phyloP scores from a whole-genome alignment of 192 early-diverging fungal genomes.

The Coemansia sp. region DNA sequence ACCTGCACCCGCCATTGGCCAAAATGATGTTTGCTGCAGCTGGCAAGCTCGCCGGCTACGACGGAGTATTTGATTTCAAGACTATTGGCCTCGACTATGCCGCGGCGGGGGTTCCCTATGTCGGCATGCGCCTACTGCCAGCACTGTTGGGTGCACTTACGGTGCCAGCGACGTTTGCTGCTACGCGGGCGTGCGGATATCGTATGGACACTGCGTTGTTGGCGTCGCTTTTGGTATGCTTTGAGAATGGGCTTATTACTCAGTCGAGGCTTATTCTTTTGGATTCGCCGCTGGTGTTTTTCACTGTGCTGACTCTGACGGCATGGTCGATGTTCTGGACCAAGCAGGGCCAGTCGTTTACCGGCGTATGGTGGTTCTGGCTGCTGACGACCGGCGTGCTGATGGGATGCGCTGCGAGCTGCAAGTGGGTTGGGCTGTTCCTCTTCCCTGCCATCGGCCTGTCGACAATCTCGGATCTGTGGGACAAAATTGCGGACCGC shows the following conservation, averaged over 20 bases:
- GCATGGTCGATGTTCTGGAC: slow-evolving; percentile 91
- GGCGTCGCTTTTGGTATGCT: slow-evolving; percentile 77
- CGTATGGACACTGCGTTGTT: slow-evolving; percentile 67
- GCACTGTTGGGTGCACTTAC: slow-evolving; percentile 80
- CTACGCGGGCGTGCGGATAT: slow-evolving; percentile 77
- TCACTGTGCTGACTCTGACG: slow-evolving; percentile 75
- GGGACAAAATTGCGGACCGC: slow-evolving; percentile 81
- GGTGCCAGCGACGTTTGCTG: slow-evolving; percentile 80
- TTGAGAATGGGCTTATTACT: slow-evolving; percentile 90
- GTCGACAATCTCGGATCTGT: slow-evolving; percentile 82
- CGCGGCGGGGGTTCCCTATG: slow-evolving; percentile 87
- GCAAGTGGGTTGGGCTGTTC: slow-evolving; percentile 96
- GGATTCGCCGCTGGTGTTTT: slow-evolving; percentile 90
- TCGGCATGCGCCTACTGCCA: slow-evolving; percentile 82
- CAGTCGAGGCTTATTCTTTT: slow-evolving; percentile 93
- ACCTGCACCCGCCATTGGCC: slow-evolving; percentile 95
- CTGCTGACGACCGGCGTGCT: slow-evolving; percentile 80
- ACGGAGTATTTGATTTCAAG: slow-evolving; percentile 94
- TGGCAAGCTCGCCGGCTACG: slow-evolving; percentile 82
- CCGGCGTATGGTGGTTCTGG: slow-evolving; percentile 87
- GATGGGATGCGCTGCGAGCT: slow-evolving; percentile 72
- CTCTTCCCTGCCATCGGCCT: slow-evolving; percentile 83
- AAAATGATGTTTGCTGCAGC: slow-evolving; percentile 86
- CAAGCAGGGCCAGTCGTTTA: slow-evolving; percentile 67
- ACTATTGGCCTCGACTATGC: slow-evolving; percentile 92